Evolutionary conservation across 768 basidiomycete species (phyloP).

Genomic region (Galerina marginata): DNA sequence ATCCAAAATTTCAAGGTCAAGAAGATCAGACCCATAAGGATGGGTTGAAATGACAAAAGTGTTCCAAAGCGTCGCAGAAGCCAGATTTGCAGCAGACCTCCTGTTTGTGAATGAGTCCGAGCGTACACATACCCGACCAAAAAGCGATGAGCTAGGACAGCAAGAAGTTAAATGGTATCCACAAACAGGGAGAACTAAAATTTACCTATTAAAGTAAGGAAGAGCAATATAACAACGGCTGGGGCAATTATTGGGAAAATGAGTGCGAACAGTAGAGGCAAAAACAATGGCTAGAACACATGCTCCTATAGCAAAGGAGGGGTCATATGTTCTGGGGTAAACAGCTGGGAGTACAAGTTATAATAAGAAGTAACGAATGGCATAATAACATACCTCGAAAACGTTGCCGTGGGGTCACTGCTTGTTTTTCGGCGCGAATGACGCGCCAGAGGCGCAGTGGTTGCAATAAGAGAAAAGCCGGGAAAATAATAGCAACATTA

Average conservation of each 20-base stretch:
- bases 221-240: constrained; percentile 66
- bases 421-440: constrained; percentile 56
- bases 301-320: constrained; percentile 67
- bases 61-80: constrained; percentile 74
- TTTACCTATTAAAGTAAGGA: constrained; percentile 71
- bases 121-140: constrained; percentile 81
- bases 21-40: constrained; percentile 75
- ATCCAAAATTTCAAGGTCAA: constrained; percentile 72
- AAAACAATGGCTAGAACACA: constrained; percentile 73
- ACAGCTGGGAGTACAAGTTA: constrained; percentile 47
- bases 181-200: constrained; percentile 9
- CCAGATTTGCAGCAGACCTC: constrained; percentile 78
- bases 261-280: constrained; percentile 72
- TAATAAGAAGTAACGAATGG: constrained; percentile 5
- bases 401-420: constrained; percentile 76
- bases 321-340: constrained; percentile 75
- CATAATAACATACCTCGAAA: constrained; percentile 65
- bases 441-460: constrained; percentile 66
- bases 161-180: constrained; percentile 1
- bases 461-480: constrained; percentile 76
- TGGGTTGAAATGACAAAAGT: constrained; percentile 73
- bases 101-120: constrained; percentile 74
- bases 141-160: constrained; percentile 72
- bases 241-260: constrained; percentile 81
- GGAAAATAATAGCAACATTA: constrained; percentile 70